A percentile compares a stretch with the other conserved stretches of the same genome.
phyloP scores from a whole-genome alignment of 208 protist genomes.

The Trypanosoma platydactyli region DNA sequence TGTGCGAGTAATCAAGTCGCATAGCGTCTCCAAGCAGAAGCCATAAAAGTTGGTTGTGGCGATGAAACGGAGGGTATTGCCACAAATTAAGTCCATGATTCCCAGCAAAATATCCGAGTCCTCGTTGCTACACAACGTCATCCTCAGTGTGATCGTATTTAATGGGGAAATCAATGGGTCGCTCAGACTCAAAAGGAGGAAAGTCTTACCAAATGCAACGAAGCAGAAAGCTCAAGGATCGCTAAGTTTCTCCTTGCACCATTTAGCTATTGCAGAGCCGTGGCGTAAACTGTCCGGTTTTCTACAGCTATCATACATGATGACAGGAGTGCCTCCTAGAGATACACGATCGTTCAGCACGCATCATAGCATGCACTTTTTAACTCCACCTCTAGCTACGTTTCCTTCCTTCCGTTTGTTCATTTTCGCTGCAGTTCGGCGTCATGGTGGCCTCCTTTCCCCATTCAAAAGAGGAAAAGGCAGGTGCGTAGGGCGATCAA shows the following conservation, averaged over 20 bases:
- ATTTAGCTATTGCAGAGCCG: not conserved
- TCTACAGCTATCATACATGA: too few relatives aligned
- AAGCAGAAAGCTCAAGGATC: slow-evolving; percentile 39
- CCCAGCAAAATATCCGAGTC: slow-evolving; percentile 38
- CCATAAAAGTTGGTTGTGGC: slow-evolving; percentile 41
- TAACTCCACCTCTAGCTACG: too few relatives aligned
- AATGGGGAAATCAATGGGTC: slow-evolving; percentile 25
- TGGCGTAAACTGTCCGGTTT: not conserved
- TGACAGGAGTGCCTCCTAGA: too few relatives aligned
- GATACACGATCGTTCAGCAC: too few relatives aligned
- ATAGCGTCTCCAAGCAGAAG: slow-evolving; percentile 43
- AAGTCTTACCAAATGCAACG: slow-evolving; percentile 49
- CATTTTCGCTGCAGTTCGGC: too few relatives aligned
- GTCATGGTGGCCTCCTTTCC: too few relatives aligned
- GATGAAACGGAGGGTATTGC: slow-evolving; percentile 43
- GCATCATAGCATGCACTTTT: too few relatives aligned
- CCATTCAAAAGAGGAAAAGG: too few relatives aligned
- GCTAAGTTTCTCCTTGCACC: slow-evolving; percentile 20
- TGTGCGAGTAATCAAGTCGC: slow-evolving; percentile 8
- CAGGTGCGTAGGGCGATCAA: too few relatives aligned
- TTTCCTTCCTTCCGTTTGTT: too few relatives aligned
- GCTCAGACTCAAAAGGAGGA: slow-evolving; percentile 36
- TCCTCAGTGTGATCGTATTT: slow-evolving; percentile 36
- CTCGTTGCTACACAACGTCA: slow-evolving; percentile 41
- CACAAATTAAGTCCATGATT: slow-evolving; percentile 45